Conservation (phyloP, 495 filamentous ascomycete species). For the Penicillium cinerascens region DNA sequence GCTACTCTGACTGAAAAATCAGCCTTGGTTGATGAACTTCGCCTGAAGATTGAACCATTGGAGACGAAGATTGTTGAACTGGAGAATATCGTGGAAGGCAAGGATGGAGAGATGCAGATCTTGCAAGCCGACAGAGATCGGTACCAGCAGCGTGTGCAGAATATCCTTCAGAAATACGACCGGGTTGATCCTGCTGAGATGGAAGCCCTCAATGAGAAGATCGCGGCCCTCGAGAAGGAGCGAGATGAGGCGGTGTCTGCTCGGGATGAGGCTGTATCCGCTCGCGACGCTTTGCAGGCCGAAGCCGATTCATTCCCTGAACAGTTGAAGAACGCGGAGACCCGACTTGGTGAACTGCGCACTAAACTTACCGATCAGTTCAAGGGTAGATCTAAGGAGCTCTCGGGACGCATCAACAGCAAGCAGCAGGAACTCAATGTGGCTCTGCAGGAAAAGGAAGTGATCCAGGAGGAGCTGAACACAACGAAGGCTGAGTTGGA, state of each 20-base stretch:
- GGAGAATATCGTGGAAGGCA: slow-evolving; percentile 71
- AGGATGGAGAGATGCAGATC: slow-evolving; percentile 80
- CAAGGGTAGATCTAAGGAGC: slow-evolving; percentile 54
- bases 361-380: slow-evolving; percentile 57
- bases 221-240: slow-evolving; percentile 63
- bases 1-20: slow-evolving; percentile 69
- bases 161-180: slow-evolving; percentile 93
- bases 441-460: slow-evolving; percentile 49
- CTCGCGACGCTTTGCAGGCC: slow-evolving; percentile 57
- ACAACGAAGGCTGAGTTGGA: slow-evolving; percentile 42
- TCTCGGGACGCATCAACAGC: slow-evolving; percentile 47
- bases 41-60: slow-evolving; percentile 74
- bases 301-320: slow-evolving; percentile 45
- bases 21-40: slow-evolving; percentile 67
- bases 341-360: slow-evolving; percentile 43
- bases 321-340: slow-evolving; percentile 39
- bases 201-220: slow-evolving; percentile 73
- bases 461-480: slow-evolving; percentile 45
- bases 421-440: slow-evolving; percentile 45
- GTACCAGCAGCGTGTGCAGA: slow-evolving; percentile 89
- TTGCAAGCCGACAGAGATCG: slow-evolving; percentile 83
- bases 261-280: slow-evolving; percentile 54
- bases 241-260: slow-evolving; percentile 52
- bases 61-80: slow-evolving; percentile 73
- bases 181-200: slow-evolving; percentile 90